Conservation (phyloP, 2,329 filamentous ascomycete genomes). For the Diplodia mutila region DNA sequence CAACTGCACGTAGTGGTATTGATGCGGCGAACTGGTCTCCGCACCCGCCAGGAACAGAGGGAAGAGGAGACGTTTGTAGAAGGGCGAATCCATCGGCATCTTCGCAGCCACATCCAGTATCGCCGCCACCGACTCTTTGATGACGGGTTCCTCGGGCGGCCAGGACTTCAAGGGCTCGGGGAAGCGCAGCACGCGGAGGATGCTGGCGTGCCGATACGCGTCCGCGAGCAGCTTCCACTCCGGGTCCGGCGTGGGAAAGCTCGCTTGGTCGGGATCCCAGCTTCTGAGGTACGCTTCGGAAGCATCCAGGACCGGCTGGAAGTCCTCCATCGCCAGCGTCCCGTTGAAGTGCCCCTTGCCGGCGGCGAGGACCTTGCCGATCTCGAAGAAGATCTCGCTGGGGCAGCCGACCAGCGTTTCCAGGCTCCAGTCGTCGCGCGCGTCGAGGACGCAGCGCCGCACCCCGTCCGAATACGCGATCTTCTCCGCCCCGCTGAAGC, state of each 20-base stretch:
- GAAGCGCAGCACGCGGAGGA: constrained; percentile 27
- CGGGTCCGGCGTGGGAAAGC: constrained; percentile 24
- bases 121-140: constrained; percentile 25
- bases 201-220: constrained; percentile 27
- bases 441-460: constrained; percentile 18
- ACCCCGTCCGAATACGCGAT: constrained; percentile 26
- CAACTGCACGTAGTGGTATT: constrained; percentile 28
- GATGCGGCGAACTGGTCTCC: constrained; percentile 29
- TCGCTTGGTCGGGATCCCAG: constrained; percentile 9
- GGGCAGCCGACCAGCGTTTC: constrained; percentile 28
- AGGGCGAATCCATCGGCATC: constrained; percentile 26
- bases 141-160: constrained; percentile 25
- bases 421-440: constrained; percentile 17
- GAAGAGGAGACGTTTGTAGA: constrained; percentile 29
- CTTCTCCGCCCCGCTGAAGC: constrained; percentile 30
- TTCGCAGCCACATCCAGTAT: constrained; percentile 28
- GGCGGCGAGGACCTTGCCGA: constrained; percentile 25
- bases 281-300: constrained; percentile 10
- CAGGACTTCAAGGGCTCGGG: constrained; percentile 25
- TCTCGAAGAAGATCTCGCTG: constrained; percentile 23
- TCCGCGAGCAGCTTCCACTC: constrained; percentile 29
- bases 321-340: constrained; percentile 2
- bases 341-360: constrained; percentile 22
- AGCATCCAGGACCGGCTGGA: constrained; percentile 11
- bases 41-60: constrained; percentile 30